phyloP scores from a whole-genome alignment of 2,329 filamentous ascomycete species.

The Juglanconis sp. region DNA sequence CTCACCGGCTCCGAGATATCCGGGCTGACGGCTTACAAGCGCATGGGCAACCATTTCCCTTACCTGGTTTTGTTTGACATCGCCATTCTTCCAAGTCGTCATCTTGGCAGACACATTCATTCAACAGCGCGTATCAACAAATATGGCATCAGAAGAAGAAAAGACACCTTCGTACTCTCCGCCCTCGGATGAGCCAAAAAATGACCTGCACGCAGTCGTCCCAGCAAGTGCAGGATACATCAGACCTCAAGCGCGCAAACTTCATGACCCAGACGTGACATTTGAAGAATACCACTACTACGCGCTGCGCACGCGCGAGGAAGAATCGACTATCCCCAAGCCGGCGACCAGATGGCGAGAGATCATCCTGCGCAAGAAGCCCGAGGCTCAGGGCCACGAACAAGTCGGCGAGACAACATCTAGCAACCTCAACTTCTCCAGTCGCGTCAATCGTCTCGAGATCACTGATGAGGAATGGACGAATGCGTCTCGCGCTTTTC shows the following conservation, averaged over 20 bases:
- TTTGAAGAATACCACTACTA: constrained; percentile 36
- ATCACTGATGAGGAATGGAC: constrained; percentile 43
- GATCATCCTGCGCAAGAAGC: constrained; percentile 22
- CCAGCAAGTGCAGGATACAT: constrained; percentile 1
- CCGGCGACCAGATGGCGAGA: constrained; percentile 22
- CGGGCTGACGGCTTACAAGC: too few relatives aligned
- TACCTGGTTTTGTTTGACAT: too few relatives aligned
- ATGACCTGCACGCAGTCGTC: background rate
- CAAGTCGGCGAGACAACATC: constrained; percentile 14
- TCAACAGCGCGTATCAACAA: background rate
- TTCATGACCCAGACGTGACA: constrained; percentile 27
- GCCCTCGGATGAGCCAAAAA: background rate
- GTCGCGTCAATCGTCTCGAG: constrained; percentile 12
- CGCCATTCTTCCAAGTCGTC: too few relatives aligned
- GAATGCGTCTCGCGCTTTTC: constrained; percentile 41
- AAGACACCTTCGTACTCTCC: background rate
- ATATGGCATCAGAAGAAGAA: background rate
- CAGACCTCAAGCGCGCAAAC: constrained; percentile 17
- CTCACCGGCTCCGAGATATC: too few relatives aligned
- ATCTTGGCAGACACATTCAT: too few relatives aligned
- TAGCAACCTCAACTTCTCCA: constrained; percentile 4
- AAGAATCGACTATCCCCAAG: constrained; percentile 26
- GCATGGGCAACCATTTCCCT: too few relatives aligned
- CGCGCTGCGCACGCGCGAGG: constrained; percentile 29
- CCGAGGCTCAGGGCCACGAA: background rate